These are phyloP conservation scores for Capronia epimyces DNA, from an alignment of 2,329 filamentous ascomycete genomes.

Conservation along the genomic window DNA sequence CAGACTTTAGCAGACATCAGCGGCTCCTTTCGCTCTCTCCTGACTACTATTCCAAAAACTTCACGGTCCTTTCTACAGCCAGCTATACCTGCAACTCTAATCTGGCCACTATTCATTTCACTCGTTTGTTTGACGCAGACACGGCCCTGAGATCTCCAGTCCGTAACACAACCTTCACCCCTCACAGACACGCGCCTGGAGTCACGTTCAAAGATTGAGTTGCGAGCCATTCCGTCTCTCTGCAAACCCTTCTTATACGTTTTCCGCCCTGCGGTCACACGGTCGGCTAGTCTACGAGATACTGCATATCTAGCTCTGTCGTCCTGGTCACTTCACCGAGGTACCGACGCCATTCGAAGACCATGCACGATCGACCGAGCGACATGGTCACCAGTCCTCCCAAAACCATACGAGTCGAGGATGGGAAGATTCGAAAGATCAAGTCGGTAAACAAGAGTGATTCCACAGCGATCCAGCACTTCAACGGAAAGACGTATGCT, in stretches of 20 bases:
- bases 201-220: background rate
- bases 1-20: no score
- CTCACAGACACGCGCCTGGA: background rate
- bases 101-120: no score
- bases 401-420: constrained; percentile 18
- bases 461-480: constrained; percentile 21
- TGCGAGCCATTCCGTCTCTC: background rate
- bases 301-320: background rate
- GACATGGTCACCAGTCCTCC: constrained; percentile 17
- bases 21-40: no score
- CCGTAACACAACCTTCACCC: background rate
- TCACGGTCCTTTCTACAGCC: no score
- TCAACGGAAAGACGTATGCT: constrained; percentile 28
- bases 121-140: background rate
- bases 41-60: no score
- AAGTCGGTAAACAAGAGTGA: constrained; percentile 12
- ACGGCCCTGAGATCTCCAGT: background rate
- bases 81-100: no score
- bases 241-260: background rate
- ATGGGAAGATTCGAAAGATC: constrained; percentile 21
- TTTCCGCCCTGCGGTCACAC: background rate
- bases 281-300: background rate
- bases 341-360: background rate
- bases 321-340: background rate
- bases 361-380: constrained; percentile 11